phyloP scores from a whole-genome alignment of 1,139 yeast species.

The Taiozyma sp. region DNA sequence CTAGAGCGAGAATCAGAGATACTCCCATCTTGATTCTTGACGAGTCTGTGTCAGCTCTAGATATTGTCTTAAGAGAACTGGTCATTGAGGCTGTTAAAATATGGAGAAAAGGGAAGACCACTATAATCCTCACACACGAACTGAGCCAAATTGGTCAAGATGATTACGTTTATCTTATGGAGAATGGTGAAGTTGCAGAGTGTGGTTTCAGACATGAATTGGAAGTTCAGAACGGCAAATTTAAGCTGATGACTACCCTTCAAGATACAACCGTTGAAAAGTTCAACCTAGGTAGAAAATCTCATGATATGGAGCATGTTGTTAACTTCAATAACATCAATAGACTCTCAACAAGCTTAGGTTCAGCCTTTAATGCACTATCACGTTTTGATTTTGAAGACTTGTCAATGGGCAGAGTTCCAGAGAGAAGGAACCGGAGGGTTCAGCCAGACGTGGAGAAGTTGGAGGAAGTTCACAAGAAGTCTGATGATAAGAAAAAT shows the following conservation, averaged over 20 bases:
- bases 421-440: slow-evolving; percentile 2
- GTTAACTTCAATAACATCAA: slow-evolving; percentile 1
- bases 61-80: slow-evolving; percentile 38
- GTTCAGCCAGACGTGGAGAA: slow-evolving; percentile 4
- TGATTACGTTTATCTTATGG: slow-evolving; percentile 54
- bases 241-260: slow-evolving; percentile 13
- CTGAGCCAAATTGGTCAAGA: slow-evolving; percentile 43
- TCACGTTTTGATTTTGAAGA: slow-evolving; percentile 7
- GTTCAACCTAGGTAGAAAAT: neutral
- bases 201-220: slow-evolving; percentile 36
- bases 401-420: slow-evolving; percentile 4
- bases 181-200: slow-evolving; percentile 48
- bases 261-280: slow-evolving; percentile 12
- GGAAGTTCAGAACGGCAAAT: slow-evolving; percentile 13
- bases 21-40: slow-evolving; percentile 74
- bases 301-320: neutral
- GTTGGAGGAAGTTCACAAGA: slow-evolving; percentile 1
- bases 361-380: slow-evolving; percentile 17
- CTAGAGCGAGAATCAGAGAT: slow-evolving; percentile 71
- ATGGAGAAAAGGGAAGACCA: slow-evolving; percentile 68
- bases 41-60: slow-evolving; percentile 83
- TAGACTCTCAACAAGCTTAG: slow-evolving; percentile 16
- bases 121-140: slow-evolving; percentile 80
- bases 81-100: slow-evolving; percentile 44
- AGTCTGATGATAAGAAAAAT: neutral